These are phyloP conservation scores for Tilletia indica DNA, from an alignment of 1,284 basidiomycete genomes.

Conservation along the genomic window DNA sequence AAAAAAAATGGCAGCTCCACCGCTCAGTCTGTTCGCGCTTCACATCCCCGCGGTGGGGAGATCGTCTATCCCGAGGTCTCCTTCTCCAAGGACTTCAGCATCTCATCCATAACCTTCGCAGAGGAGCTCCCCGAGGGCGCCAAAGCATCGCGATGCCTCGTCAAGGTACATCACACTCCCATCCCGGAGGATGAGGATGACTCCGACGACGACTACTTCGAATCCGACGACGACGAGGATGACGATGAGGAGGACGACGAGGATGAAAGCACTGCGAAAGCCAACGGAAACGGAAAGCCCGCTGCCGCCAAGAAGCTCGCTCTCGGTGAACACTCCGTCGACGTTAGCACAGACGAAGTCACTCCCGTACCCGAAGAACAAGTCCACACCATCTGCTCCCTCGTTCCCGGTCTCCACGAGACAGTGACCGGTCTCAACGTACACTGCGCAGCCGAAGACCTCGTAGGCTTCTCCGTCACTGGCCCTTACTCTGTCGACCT, in stretches of 20 bases:
- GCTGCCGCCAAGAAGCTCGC: slow-evolving; percentile 31
- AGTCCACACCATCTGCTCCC: slow-evolving; percentile 59
- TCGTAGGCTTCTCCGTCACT: slow-evolving; percentile 67
- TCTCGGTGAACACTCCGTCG: slow-evolving; percentile 55
- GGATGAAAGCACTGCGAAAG: slow-evolving; percentile 59
- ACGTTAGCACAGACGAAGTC: slow-evolving; percentile 61
- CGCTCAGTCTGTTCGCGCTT: slow-evolving; percentile 49
- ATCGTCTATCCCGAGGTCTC: slow-evolving; percentile 64
- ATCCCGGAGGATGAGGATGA: slow-evolving; percentile 64
- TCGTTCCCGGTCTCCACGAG: slow-evolving; percentile 69
- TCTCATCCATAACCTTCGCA: slow-evolving; percentile 80
- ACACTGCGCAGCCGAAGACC: slow-evolving; percentile 70
- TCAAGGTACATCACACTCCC: slow-evolving; percentile 65
- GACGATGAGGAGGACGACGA: slow-evolving; percentile 42
- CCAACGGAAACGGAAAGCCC: slow-evolving; percentile 57
- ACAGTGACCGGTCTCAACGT: slow-evolving; percentile 63
- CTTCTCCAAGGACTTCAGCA: slow-evolving; percentile 66
- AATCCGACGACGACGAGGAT: slow-evolving; percentile 59
- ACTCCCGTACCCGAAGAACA: slow-evolving; percentile 59
- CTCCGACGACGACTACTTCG: slow-evolving; percentile 64
- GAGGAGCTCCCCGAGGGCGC: slow-evolving; percentile 67
- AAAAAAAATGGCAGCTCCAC: slow-evolving; percentile 36
- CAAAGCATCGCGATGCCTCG: slow-evolving; percentile 63
- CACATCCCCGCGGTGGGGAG: slow-evolving; percentile 65
- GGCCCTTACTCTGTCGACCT: slow-evolving; percentile 78